Evolutionary conservation across 371 early-diverging fungal genomes (phyloP).

Genomic region (Syncephalis plumigaleata): DNA sequence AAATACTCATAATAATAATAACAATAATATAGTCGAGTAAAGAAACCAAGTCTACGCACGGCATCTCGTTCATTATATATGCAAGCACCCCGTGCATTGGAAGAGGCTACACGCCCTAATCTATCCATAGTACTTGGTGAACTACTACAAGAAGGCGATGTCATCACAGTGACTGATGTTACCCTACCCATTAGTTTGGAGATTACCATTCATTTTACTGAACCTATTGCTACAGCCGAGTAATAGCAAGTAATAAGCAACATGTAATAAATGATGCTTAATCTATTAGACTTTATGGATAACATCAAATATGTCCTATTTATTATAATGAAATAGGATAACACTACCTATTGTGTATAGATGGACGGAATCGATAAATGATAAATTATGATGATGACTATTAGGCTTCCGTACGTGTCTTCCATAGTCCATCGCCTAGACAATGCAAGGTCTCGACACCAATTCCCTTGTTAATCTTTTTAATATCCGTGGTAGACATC

Average conservation of each 20-base stretch:
- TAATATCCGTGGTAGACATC: constrained; percentile 85
- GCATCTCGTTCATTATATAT: constrained; percentile 47
- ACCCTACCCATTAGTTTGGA: constrained; percentile 25
- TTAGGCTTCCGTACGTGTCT: constrained; percentile 11
- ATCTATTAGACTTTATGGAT: too few relatives aligned
- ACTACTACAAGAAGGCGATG: constrained; percentile 40
- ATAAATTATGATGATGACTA: too few relatives aligned
- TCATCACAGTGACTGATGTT: constrained; percentile 55
- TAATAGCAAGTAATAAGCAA: too few relatives aligned
- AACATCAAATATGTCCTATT: too few relatives aligned
- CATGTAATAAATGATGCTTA: too few relatives aligned
- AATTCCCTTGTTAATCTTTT: constrained; percentile 74
- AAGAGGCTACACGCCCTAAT: constrained; percentile 53
- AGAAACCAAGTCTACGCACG: constrained; percentile 52
- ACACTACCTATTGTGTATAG: too few relatives aligned
- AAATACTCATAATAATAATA: not conserved
- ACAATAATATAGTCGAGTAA: constrained; percentile 36
- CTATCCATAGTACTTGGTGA: constrained; percentile 36
- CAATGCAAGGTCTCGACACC: constrained; percentile 83
- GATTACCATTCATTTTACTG: not conserved
- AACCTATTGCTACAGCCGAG: too few relatives aligned
- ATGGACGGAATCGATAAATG: too few relatives aligned
- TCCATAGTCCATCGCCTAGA: constrained; percentile 81
- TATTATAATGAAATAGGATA: too few relatives aligned
- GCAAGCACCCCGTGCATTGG: constrained; percentile 55